Percentiles rank a stretch among this genome's conserved stretches.
Evolutionary conservation across 495 filamentous ascomycete species (phyloP).

Genomic region (Hyaloscypha bicolor): DNA sequence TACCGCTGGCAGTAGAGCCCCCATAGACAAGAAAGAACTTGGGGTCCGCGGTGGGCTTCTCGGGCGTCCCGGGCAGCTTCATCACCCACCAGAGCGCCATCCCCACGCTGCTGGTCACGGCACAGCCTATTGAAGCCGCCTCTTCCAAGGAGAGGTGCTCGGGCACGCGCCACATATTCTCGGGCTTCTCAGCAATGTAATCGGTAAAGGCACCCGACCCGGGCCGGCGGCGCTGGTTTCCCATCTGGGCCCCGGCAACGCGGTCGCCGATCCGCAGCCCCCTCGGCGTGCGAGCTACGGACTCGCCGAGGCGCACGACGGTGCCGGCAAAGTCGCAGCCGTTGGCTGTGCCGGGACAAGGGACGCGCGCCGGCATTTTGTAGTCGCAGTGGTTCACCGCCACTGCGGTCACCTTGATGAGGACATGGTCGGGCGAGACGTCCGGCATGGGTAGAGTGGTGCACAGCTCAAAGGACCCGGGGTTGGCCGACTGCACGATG

Average conservation of each 20-base stretch:
- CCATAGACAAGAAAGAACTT: constrained; percentile 60
- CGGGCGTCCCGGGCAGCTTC: constrained; percentile 40
- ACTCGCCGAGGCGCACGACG: constrained; percentile 39
- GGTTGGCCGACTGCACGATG: constrained; percentile 1
- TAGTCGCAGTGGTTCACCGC: constrained; percentile 49
- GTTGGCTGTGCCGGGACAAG: constrained; percentile 37
- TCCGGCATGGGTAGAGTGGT: constrained; percentile 11
- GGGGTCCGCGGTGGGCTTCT: constrained; percentile 32
- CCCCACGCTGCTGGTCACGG: constrained; percentile 50
- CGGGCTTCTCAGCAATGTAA: constrained; percentile 41
- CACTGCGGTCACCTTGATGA: constrained; percentile 44
- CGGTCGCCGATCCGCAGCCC: constrained; percentile 40
- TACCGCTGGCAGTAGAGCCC: constrained; percentile 59
- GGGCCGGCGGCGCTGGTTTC: constrained; percentile 42
- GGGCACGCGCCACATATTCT: constrained; percentile 47
- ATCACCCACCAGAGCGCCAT: constrained; percentile 43
- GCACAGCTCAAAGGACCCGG: constrained; percentile 5
- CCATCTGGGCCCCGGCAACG: constrained; percentile 42
- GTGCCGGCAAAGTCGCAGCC: constrained; percentile 48
- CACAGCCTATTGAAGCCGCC: constrained; percentile 54
- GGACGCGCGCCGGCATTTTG: constrained; percentile 34
- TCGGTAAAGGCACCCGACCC: constrained; percentile 54
- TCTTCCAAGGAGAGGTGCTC: constrained; percentile 44
- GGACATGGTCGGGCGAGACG: constrained; percentile 34
- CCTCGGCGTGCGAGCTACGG: constrained; percentile 28